These are phyloP conservation scores for Nicotiana tomentosiformis DNA, from an alignment of 257 asterid species.

Conservation along the genomic window DNA sequence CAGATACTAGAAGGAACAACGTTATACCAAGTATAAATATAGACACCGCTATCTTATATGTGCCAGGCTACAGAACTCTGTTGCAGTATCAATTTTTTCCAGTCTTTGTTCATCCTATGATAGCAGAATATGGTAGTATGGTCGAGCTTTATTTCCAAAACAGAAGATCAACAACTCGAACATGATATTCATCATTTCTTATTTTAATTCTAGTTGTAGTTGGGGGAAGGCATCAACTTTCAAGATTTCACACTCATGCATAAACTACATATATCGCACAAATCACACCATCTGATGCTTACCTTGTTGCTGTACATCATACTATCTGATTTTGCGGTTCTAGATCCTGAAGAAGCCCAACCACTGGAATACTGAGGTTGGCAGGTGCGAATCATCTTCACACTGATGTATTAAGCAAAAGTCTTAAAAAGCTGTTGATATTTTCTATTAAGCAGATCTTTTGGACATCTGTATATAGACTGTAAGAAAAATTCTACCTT, in stretches of 20 bases:
- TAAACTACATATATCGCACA: not conserved
- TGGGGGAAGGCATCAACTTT: not conserved
- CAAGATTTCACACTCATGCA: not conserved
- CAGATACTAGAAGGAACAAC: constrained; percentile 11
- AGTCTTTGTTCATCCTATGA: not conserved
- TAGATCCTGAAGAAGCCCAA: constrained; percentile 44
- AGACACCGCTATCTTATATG: not conserved
- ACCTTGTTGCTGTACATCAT: constrained; percentile 67
- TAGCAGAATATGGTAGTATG: not conserved
- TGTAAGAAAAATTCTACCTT: constrained; percentile 38
- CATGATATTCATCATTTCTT: not conserved
- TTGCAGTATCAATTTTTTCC: not conserved
- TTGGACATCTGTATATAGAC: not conserved
- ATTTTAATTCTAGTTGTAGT: not conserved
- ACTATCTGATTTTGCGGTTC: constrained; percentile 55
- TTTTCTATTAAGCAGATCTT: not conserved
- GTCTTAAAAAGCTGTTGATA: not conserved
- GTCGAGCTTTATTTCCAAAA: not conserved
- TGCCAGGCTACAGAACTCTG: not conserved
- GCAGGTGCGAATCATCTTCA: constrained; percentile 84
- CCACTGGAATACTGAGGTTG: constrained; percentile 55
- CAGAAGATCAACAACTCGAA: not conserved
- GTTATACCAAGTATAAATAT: not conserved
- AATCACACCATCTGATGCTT: constrained; percentile 8
- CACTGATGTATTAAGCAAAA: constrained; percentile 34